phyloP scores from a whole-genome alignment of 2,329 filamentous ascomycete genomes.

The Trichoderma pleuroti region DNA sequence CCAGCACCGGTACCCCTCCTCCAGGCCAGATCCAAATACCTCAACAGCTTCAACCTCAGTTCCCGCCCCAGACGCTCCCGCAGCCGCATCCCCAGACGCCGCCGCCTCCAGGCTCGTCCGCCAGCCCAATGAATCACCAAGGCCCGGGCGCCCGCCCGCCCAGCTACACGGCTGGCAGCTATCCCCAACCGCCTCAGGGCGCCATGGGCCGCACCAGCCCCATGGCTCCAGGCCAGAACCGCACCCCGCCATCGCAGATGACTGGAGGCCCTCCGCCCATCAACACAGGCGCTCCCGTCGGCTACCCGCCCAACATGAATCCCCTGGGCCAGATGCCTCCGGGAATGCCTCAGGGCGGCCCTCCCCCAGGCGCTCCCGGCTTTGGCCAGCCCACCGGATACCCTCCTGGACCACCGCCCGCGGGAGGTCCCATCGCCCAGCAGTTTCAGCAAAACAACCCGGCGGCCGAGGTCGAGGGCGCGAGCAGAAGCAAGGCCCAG shows the following conservation, averaged over 20 bases:
- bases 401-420: conserved; percentile 41
- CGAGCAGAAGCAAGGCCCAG: conserved; percentile 88
- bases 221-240: conserved; percentile 45
- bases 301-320: conserved; percentile 57
- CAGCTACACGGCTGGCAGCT: conserved; percentile 57
- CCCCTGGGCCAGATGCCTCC: conserved; percentile 43
- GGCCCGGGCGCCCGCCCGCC: conserved; percentile 58
- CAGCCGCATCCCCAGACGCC: conserved; percentile 36
- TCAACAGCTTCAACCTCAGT: conserved; percentile 41
- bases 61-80: conserved; percentile 39
- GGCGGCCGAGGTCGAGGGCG: conserved; percentile 77
- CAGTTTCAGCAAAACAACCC: conserved; percentile 45
- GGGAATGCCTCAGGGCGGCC: conserved; percentile 30
- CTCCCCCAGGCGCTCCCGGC: conserved; percentile 32
- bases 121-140: conserved; percentile 59
- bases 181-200: conserved; percentile 43
- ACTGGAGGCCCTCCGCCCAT: conserved; percentile 63
- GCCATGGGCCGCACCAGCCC: conserved; percentile 53
- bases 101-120: conserved; percentile 41
- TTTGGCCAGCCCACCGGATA: conserved; percentile 43
- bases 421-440: conserved; percentile 38
- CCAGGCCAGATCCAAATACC: conserved; percentile 54
- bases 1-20: conserved; percentile 35
- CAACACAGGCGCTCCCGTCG: conserved; percentile 60
- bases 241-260: conserved; percentile 59